These are phyloP conservation scores for Penicillium maclennaniae DNA, from an alignment of 495 filamentous ascomycete species.

Conservation along the genomic window DNA sequence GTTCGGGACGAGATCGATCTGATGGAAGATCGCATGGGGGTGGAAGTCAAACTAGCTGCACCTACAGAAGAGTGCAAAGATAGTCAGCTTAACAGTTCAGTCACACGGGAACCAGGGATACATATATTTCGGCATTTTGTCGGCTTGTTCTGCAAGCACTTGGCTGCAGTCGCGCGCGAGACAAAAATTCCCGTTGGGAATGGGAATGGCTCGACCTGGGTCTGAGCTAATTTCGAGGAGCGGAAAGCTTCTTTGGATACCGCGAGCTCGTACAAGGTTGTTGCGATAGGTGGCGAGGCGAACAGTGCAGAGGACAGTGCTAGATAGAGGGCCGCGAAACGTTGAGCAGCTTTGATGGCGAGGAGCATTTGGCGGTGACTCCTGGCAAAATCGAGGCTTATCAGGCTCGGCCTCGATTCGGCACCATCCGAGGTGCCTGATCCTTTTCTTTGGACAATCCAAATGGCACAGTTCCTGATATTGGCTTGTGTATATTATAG, in stretches of 20 bases:
- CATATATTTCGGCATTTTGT: constrained; percentile 81
- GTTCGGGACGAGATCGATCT: constrained; percentile 10
- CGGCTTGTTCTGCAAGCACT: constrained; percentile 14
- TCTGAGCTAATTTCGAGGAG: neutral
- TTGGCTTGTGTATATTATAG: too few species aligned
- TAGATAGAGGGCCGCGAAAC: neutral
- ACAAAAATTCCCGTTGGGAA: constrained; percentile 23
- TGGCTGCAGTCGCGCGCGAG: constrained; percentile 17
- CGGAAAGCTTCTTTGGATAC: neutral
- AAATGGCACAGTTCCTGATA: too few species aligned
- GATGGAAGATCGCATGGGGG: neutral
- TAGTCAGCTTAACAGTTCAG: constrained; percentile 43
- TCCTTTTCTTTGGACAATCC: neutral
- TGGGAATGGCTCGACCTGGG: constrained; percentile 8
- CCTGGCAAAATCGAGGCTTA: constrained; percentile 18
- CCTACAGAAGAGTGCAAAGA: constrained; percentile 66
- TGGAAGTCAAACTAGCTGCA: constrained; percentile 6
- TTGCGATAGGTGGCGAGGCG: neutral
- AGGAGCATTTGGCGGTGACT: constrained; percentile 16
- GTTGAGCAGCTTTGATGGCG: constrained; percentile 17
- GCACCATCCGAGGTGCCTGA: too few species aligned
- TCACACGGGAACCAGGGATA: constrained; percentile 18
- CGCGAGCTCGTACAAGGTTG: neutral
- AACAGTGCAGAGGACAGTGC: neutral
- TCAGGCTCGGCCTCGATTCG: neutral